Evolutionary conservation across 768 basidiomycete genomes (phyloP).

Genomic region (Steccherinum ochraceum): DNA sequence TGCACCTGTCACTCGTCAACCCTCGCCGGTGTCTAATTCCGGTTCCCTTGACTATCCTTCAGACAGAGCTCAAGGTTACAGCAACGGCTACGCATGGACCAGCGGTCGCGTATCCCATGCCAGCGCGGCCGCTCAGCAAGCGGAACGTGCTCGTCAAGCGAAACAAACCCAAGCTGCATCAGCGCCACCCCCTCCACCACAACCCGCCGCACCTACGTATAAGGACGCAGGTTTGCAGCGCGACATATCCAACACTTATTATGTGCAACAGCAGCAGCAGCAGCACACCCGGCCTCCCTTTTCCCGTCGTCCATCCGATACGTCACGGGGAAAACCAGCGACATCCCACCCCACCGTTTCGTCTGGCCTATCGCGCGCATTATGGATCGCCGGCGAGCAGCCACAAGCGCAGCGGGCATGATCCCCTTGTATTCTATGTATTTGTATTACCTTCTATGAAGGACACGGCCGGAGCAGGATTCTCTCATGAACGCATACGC

Average conservation of each 20-base stretch:
- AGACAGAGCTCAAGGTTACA: slow-evolving; percentile 7
- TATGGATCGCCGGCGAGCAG: neutral
- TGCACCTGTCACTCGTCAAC: slow-evolving; percentile 9
- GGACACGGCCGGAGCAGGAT: neutral
- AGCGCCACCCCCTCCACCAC: neutral
- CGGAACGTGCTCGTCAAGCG: slow-evolving; percentile 5
- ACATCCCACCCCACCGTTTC: neutral
- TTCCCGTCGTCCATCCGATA: neutral
- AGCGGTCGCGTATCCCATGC: slow-evolving; percentile 9
- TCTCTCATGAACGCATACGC: neutral
- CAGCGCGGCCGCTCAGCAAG: slow-evolving; percentile 12
- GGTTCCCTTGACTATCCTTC: slow-evolving; percentile 4
- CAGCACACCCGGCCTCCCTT: neutral
- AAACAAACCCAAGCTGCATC: no score
- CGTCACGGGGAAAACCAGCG: neutral
- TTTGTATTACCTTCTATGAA: neutral
- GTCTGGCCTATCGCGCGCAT: neutral
- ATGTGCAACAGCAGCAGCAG: neutral
- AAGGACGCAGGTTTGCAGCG: neutral
- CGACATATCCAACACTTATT: neutral
- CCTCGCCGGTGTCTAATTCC: slow-evolving; percentile 13
- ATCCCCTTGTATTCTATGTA: neutral
- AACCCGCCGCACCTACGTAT: neutral
- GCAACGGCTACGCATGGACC: slow-evolving; percentile 4
- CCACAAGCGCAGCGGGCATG: neutral